These are phyloP conservation scores for Tuctoria greenei DNA, from an alignment of 176 grass and related monocot genomes.

Conservation along the genomic window DNA sequence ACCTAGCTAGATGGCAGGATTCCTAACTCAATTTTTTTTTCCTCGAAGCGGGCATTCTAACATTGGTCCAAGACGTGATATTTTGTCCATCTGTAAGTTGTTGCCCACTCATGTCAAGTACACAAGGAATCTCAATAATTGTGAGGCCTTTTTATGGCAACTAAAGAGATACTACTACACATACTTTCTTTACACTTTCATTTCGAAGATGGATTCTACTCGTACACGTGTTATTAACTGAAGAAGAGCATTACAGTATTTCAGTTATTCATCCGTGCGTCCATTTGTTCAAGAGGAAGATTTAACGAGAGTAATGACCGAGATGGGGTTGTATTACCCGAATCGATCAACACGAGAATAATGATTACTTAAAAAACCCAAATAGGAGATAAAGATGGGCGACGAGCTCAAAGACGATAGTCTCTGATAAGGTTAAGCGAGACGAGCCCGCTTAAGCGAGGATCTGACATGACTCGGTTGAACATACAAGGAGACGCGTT, in stretches of 20 bases:
- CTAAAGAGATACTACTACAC: background rate
- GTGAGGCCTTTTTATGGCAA: constrained; percentile 8
- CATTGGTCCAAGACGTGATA: background rate
- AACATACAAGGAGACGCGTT: too few species aligned
- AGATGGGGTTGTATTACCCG: too few species aligned
- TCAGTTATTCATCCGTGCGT: background rate
- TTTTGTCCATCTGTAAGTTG: constrained; percentile 24
- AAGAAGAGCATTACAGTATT: background rate
- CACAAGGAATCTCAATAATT: constrained; percentile 33
- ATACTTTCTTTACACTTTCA: background rate
- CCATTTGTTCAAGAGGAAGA: too few species aligned
- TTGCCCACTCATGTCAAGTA: constrained; percentile 13
- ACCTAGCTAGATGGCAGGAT: too few species aligned
- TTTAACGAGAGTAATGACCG: too few species aligned
- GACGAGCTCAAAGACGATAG: too few species aligned
- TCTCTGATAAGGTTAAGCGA: too few species aligned
- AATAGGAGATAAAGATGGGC: too few species aligned
- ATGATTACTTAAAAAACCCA: too few species aligned
- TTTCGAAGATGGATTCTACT: background rate
- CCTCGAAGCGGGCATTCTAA: background rate
- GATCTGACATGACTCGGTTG: too few species aligned
- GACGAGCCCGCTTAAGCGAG: too few species aligned
- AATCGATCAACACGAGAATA: too few species aligned
- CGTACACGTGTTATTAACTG: background rate
- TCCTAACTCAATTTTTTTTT: background rate